Percentiles rank a stretch among this genome's conserved stretches.
Evolutionary conservation across 192 early-diverging fungal genomes (phyloP).

Genomic region (Anaeromyces robustus): DNA sequence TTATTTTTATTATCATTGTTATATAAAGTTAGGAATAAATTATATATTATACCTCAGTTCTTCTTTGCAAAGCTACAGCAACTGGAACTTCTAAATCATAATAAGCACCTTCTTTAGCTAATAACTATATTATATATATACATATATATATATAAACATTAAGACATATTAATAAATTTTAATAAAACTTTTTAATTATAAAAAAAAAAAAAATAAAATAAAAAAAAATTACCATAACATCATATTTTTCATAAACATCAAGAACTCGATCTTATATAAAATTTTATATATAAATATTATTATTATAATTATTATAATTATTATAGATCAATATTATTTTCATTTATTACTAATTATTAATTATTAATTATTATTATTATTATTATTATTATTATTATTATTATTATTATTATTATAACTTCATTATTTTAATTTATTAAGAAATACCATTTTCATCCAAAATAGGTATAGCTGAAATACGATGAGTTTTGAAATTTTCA

Average conservation of each 20-base stretch:
- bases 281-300: no score
- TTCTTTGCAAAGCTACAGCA: constrained; percentile 59
- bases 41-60: constrained; percentile 57
- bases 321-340: no score
- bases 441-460: constrained; percentile 58
- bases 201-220: background rate
- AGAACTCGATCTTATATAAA: constrained; percentile 63
- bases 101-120: constrained; percentile 52
- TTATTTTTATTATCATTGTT: no score
- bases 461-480: constrained; percentile 86
- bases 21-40: no score
- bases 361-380: no score
- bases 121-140: constrained; percentile 19
- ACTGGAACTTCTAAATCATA: constrained; percentile 74
- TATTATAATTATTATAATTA: no score
- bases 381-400: no score
- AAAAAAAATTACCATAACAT: constrained; percentile 60
- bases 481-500: constrained; percentile 77
- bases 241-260: constrained; percentile 92
- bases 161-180: background rate
- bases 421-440: background rate
- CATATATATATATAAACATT: background rate
- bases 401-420: no score
- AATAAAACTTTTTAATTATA: background rate
- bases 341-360: no score